Evolutionary conservation across 208 protist genomes (phyloP).

Genomic region (Strigomonas galati): DNA sequence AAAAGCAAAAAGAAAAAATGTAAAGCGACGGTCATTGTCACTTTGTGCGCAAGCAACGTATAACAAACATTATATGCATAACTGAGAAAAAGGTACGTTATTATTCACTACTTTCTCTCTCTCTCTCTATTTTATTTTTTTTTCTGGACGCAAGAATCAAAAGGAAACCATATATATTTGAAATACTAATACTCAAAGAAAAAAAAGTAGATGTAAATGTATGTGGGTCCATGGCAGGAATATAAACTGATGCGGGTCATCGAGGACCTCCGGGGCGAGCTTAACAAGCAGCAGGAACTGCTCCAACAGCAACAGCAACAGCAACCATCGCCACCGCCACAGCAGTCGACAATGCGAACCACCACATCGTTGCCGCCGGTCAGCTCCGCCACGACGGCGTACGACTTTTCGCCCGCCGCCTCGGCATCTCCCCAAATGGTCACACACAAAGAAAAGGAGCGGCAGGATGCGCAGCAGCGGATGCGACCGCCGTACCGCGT

Average conservation of each 20-base stretch:
- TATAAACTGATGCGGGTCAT: constrained; percentile 64
- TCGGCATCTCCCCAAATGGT: neutral
- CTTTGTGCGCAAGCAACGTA: too few species aligned
- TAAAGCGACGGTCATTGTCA: too few species aligned
- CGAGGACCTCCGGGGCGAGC: constrained; percentile 36
- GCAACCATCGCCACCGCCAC: neutral
- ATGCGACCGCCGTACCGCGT: neutral
- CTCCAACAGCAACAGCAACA: neutral
- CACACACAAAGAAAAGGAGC: constrained; percentile 3
- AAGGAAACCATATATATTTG: neutral
- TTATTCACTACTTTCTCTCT: neutral
- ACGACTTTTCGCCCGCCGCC: constrained; percentile 6
- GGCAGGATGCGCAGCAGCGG: constrained; percentile 2
- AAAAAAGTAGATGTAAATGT: constrained; percentile 30
- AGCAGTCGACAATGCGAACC: neutral
- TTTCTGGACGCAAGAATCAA: neutral
- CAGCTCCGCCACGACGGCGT: constrained; percentile 1
- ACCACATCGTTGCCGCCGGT: constrained; percentile 1
- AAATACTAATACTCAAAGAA: neutral
- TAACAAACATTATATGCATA: too few species aligned
- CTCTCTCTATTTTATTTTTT: neutral
- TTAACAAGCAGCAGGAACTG: constrained; percentile 11
- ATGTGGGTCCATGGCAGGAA: constrained; percentile 70
- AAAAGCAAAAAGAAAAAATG: neutral
- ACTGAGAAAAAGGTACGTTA: too few species aligned